phyloP scores from a whole-genome alignment of 2,329 filamentous ascomycete genomes.

The Triangularia setosa region DNA sequence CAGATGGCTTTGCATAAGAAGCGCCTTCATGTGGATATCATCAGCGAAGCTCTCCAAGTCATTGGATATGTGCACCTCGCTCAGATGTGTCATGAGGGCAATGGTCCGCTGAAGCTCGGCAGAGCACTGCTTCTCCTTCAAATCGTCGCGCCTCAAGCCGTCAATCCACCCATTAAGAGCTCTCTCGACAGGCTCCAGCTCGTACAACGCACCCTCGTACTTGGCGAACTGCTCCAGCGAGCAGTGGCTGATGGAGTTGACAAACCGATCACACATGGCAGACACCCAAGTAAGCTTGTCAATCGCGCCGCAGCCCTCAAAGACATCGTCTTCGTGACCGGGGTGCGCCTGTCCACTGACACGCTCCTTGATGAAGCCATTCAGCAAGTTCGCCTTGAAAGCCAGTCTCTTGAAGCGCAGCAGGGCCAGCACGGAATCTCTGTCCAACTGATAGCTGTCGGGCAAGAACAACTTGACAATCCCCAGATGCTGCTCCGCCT shows the following conservation, averaged over 20 bases:
- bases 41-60: slow-evolving; percentile 72
- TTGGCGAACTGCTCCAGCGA: slow-evolving; percentile 72
- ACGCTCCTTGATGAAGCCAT: slow-evolving; percentile 74
- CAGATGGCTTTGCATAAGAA: slow-evolving; percentile 74
- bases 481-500: slow-evolving; percentile 80
- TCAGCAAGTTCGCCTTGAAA: slow-evolving; percentile 81
- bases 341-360: slow-evolving; percentile 64
- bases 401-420: slow-evolving; percentile 82
- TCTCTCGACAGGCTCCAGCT: slow-evolving; percentile 87
- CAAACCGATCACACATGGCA: slow-evolving; percentile 78
- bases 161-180: slow-evolving; percentile 88
- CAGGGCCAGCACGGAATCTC: slow-evolving; percentile 82
- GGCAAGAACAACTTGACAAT: slow-evolving; percentile 89
- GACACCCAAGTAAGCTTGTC: slow-evolving; percentile 84
- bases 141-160: slow-evolving; percentile 73
- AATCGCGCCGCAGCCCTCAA: slow-evolving; percentile 74
- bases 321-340: slow-evolving; percentile 71
- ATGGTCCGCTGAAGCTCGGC: slow-evolving; percentile 79
- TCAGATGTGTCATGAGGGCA: slow-evolving; percentile 80
- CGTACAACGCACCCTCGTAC: slow-evolving; percentile 76
- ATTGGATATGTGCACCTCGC: slow-evolving; percentile 70
- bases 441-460: slow-evolving; percentile 74
- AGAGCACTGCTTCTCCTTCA: slow-evolving; percentile 79
- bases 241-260: slow-evolving; percentile 74
- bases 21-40: slow-evolving; percentile 71